These are phyloP conservation scores for Thelephora terrestris DNA, from an alignment of 1,284 basidiomycete species.

Conservation along the genomic window DNA sequence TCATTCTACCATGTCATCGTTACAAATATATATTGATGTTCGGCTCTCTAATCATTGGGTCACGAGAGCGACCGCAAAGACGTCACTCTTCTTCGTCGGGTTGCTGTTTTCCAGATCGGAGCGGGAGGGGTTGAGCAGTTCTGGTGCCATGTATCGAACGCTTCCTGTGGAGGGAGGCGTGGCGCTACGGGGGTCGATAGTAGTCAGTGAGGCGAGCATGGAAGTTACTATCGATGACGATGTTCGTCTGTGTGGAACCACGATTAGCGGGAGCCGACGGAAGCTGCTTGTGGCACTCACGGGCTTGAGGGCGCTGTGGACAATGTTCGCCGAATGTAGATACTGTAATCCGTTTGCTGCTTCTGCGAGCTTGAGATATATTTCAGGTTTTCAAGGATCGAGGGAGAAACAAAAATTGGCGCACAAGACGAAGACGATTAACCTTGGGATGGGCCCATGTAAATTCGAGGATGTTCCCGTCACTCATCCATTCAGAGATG, in stretches of 20 bases:
- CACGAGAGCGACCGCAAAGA: too few species aligned
- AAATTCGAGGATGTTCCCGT: slow-evolving; percentile 6
- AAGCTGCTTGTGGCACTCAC: slow-evolving; percentile 24
- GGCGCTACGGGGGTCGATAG: slow-evolving; percentile 1
- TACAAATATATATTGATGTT: too few species aligned
- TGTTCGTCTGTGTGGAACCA: not conserved
- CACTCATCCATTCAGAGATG: slow-evolving; percentile 6
- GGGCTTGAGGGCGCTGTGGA: slow-evolving; percentile 45
- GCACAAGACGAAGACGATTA: slow-evolving; percentile 7
- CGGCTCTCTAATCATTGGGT: not conserved
- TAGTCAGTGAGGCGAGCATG: slow-evolving; percentile 5
- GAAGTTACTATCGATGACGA: not conserved
- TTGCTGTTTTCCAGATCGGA: not conserved
- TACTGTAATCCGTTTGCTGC: not conserved
- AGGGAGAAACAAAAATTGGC: not conserved
- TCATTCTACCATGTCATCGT: too few species aligned
- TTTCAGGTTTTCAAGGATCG: not conserved
- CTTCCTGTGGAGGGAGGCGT: slow-evolving; percentile 12
- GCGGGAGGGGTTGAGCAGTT: slow-evolving; percentile 12
- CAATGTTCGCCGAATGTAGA: slow-evolving; percentile 24
- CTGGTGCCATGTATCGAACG: slow-evolving; percentile 33
- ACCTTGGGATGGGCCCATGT: not conserved
- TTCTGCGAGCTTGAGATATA: not conserved
- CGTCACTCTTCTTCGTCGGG: not conserved
- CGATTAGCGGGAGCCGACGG: not conserved